These are phyloP conservation scores for Colletotrichum kahawae DNA, from an alignment of 2,329 filamentous ascomycete species.

Conservation along the genomic window DNA sequence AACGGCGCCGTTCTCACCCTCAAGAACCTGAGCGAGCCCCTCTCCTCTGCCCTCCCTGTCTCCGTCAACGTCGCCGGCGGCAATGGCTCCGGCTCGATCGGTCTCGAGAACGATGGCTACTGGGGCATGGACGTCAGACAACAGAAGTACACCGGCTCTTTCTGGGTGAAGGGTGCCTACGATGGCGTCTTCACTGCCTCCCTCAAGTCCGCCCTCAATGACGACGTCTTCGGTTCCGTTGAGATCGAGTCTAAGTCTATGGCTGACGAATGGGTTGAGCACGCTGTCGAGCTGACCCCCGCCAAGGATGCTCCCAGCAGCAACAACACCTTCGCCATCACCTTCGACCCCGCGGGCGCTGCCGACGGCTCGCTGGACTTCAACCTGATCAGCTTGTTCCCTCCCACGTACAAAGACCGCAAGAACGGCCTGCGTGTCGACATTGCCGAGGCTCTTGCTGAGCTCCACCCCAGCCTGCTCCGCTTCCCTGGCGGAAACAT, in stretches of 20 bases:
- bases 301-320: slow-evolving; percentile 51
- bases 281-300: slow-evolving; percentile 50
- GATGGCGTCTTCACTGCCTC: slow-evolving; percentile 52
- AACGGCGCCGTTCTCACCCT: slow-evolving; percentile 50
- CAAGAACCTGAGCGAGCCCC: slow-evolving; percentile 48
- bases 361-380: slow-evolving; percentile 54
- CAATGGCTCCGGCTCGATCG: slow-evolving; percentile 37
- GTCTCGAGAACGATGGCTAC: slow-evolving; percentile 59
- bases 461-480: slow-evolving; percentile 60
- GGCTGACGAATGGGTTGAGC: slow-evolving; percentile 54
- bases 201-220: slow-evolving; percentile 48
- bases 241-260: slow-evolving; percentile 49
- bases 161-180: slow-evolving; percentile 57
- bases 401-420: slow-evolving; percentile 62
- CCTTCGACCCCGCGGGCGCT: slow-evolving; percentile 50
- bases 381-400: slow-evolving; percentile 64
- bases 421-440: slow-evolving; percentile 64
- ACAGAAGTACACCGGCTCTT: slow-evolving; percentile 54
- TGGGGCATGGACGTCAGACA: slow-evolving; percentile 61
- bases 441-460: slow-evolving; percentile 56
- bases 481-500: slow-evolving; percentile 72
- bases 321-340: slow-evolving; percentile 62
- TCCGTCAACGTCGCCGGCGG: slow-evolving; percentile 51
- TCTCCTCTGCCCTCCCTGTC: slow-evolving; percentile 57
- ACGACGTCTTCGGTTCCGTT: slow-evolving; percentile 49